These are phyloP conservation scores for Arthrobotrys iridis DNA, from an alignment of 2,329 filamentous ascomycete species.

Conservation along the genomic window DNA sequence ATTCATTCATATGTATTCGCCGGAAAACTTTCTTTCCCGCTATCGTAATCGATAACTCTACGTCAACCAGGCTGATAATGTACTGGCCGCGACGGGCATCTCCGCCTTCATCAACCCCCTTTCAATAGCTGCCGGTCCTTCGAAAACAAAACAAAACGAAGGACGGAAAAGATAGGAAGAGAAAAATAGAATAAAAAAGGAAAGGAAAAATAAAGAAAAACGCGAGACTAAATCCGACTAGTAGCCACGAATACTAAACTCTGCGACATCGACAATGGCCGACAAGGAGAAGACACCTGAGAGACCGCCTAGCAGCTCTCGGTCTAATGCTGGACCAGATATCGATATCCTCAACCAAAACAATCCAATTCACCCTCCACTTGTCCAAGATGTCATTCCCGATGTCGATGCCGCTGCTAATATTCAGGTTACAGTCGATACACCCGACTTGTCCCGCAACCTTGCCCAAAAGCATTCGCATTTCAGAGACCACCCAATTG, in stretches of 20 bases:
- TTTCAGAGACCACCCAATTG: conserved; percentile 68
- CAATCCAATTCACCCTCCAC: conserved; percentile 74
- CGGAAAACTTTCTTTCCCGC: neutral
- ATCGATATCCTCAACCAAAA: conserved; percentile 79
- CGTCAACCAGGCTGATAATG: conserved; percentile 33
- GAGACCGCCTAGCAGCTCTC: conserved; percentile 57
- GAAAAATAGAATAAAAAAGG: too few relatives aligned
- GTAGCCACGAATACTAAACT: neutral
- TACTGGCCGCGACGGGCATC: conserved; percentile 23
- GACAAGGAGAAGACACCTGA: conserved; percentile 17
- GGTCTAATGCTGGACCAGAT: conserved; percentile 72
- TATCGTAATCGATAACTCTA: conserved; percentile 3
- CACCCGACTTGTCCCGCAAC: conserved; percentile 16
- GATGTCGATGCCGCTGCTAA: conserved; percentile 59
- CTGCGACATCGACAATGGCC: conserved; percentile 2
- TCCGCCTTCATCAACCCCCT: conserved; percentile 28
- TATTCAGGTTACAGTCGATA: conserved; percentile 24
- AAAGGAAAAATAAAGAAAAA: too few relatives aligned
- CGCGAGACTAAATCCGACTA: neutral
- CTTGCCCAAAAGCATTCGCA: conserved; percentile 51
- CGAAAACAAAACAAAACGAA: too few relatives aligned
- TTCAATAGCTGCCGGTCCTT: conserved; percentile 3
- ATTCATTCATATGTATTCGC: neutral
- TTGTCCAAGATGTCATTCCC: conserved; percentile 51
- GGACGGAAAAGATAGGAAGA: too few relatives aligned